A percentile compares a stretch with the other conserved stretches of the same genome.
Conservation (phyloP, 805 yeast species). For the Cyberlindnera veronae region DNA sequence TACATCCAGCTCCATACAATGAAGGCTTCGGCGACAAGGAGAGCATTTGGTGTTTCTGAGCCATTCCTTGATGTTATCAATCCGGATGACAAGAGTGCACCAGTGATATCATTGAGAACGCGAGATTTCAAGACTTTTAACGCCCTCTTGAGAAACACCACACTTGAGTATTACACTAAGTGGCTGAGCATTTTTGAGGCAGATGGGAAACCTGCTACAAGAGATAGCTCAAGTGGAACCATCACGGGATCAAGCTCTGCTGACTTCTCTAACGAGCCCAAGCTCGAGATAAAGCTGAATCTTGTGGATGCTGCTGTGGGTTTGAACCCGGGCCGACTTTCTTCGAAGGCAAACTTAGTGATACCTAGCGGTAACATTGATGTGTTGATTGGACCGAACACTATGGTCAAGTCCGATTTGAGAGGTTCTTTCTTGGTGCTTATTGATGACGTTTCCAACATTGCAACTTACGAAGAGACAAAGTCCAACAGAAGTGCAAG, state of each 20-base stretch:
- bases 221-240: conserved; percentile 5
- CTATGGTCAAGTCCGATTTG: conserved; percentile 42
- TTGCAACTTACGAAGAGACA: conserved; percentile 30
- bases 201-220: conserved; percentile 8
- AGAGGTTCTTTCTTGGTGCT: conserved; percentile 49
- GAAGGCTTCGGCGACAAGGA: conserved; percentile 14
- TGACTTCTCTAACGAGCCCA: conserved; percentile 6
- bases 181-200: conserved; percentile 49
- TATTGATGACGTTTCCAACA: conserved; percentile 55
- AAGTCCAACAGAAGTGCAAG: conserved; percentile 22
- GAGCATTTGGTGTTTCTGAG: conserved; percentile 21
- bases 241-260: conserved; percentile 10
- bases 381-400: conserved; percentile 35
- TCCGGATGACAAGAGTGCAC: conserved; percentile 33
- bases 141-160: conserved; percentile 43
- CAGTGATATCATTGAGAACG: conserved; percentile 39
- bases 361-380: conserved; percentile 55
- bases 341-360: conserved; percentile 49
- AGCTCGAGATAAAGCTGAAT: conserved; percentile 21
- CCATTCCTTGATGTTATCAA: conserved; percentile 32
- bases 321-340: conserved; percentile 57
- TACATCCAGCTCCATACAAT: conserved; percentile 20
- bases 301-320: conserved; percentile 55
- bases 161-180: conserved; percentile 54
- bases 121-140: conserved; percentile 35